phyloP scores from a whole-genome alignment of 495 filamentous ascomycete species.

The Stereocaulon alpinum region DNA sequence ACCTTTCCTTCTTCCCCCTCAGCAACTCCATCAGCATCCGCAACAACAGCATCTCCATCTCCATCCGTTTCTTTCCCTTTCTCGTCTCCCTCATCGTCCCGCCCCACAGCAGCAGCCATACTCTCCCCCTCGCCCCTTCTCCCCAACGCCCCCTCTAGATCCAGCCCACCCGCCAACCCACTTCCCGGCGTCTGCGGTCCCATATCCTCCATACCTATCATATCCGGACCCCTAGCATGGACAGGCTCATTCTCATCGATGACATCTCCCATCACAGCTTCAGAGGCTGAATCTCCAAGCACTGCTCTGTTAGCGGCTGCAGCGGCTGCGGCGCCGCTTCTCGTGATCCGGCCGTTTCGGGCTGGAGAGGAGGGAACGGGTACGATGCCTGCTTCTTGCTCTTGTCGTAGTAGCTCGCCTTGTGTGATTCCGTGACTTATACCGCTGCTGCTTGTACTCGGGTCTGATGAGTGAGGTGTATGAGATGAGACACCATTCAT shows the following conservation, averaged over 20 bases:
- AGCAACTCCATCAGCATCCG: constrained; percentile 24
- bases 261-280: neutral
- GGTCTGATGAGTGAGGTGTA: constrained; percentile 21
- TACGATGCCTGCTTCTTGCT: constrained; percentile 60
- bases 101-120: constrained; percentile 11
- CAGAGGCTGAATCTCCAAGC: neutral
- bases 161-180: constrained; percentile 17
- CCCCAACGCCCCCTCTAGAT: constrained; percentile 18
- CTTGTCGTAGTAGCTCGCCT: constrained; percentile 66
- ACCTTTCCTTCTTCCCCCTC: constrained; percentile 14
- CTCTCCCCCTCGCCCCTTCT: constrained; percentile 11
- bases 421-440: constrained; percentile 51
- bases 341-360: constrained; percentile 16
- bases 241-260: constrained; percentile 47
- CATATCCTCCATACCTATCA: constrained; percentile 77
- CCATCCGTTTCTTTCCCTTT: constrained; percentile 22
- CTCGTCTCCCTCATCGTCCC: constrained; percentile 11
- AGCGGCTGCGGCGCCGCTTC: constrained; percentile 17
- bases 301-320: constrained; percentile 28
- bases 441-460: constrained; percentile 11
- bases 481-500: constrained; percentile 49
- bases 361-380: constrained; percentile 20
- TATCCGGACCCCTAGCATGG: constrained; percentile 70
- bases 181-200: constrained; percentile 54
- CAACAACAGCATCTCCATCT: constrained; percentile 37